Evolutionary conservation across 2,329 filamentous ascomycete species (phyloP).

Genomic region (Teratosphaeria gauchensis): DNA sequence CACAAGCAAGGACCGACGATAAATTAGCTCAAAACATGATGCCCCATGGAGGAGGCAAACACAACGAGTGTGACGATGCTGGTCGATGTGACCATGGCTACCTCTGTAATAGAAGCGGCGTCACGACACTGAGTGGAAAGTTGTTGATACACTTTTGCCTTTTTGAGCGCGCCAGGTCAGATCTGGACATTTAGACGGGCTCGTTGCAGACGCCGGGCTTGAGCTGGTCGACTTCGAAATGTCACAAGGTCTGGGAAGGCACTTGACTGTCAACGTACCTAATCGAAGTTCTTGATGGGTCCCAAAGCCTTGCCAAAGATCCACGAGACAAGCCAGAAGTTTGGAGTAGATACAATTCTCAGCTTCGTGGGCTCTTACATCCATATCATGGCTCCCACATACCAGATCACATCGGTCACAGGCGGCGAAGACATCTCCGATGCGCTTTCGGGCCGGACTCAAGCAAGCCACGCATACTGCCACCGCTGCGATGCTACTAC

Average conservation of each 20-base stretch:
- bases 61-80: no score
- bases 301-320: neutral
- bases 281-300: conserved; percentile 3
- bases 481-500: no score
- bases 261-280: conserved; percentile 2
- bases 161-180: no score
- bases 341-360: neutral
- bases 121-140: no score
- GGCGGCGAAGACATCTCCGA: neutral
- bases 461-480: no score
- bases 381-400: neutral
- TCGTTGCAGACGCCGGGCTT: conserved; percentile 4
- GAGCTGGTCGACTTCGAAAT: conserved; percentile 1
- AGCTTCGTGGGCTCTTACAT: conserved; percentile 1
- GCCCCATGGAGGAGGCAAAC: no score
- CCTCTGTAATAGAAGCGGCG: no score
- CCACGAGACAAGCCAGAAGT: neutral
- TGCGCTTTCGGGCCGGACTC: neutral
- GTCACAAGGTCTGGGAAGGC: conserved; percentile 1
- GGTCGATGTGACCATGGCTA: no score
- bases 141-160: no score
- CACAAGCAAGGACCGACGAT: no score
- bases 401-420: neutral
- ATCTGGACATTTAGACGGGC: neutral
- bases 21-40: no score